These are phyloP conservation scores for Aureoboletus auriporus DNA, from an alignment of 768 basidiomycete genomes.

Conservation along the genomic window DNA sequence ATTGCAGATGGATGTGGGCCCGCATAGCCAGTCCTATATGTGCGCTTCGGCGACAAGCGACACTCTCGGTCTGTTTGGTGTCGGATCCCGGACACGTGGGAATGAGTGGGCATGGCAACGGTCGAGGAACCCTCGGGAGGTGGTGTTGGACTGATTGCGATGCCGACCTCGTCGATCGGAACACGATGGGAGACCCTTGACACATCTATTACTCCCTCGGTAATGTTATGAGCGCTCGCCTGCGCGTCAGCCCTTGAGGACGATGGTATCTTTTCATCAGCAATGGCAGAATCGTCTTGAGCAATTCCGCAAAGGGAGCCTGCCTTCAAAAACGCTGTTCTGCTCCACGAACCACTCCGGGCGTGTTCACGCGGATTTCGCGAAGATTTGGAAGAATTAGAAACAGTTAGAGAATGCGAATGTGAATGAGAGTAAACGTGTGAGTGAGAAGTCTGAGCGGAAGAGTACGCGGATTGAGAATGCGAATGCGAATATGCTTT, in stretches of 20 bases:
- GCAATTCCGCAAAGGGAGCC: constrained; percentile 24
- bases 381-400: constrained; percentile 31
- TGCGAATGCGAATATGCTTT: constrained; percentile 28
- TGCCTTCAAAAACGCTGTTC: constrained; percentile 36
- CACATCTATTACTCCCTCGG: neutral
- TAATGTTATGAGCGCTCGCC: constrained; percentile 6
- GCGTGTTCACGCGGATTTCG: constrained; percentile 27
- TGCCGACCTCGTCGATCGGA: constrained; percentile 32
- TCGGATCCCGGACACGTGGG: constrained; percentile 12
- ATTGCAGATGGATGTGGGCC: constrained; percentile 38
- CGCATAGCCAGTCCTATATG: constrained; percentile 31
- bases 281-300: constrained; percentile 24
- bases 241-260: constrained; percentile 23
- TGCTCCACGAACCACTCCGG: constrained; percentile 37
- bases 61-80: neutral
- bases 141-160: constrained; percentile 41
- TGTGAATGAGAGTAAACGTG: constrained; percentile 32
- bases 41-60: constrained; percentile 10
- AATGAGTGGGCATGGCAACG: constrained; percentile 30
- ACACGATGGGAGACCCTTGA: constrained; percentile 27
- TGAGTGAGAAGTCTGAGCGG: constrained; percentile 23
- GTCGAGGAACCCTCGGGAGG: constrained; percentile 19
- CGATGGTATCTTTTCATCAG: constrained; percentile 21
- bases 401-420: constrained; percentile 34
- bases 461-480: constrained; percentile 20